Evolutionary conservation across 2,329 filamentous ascomycete species (phyloP).

Genomic region (Rhinocladiella mackenziei): DNA sequence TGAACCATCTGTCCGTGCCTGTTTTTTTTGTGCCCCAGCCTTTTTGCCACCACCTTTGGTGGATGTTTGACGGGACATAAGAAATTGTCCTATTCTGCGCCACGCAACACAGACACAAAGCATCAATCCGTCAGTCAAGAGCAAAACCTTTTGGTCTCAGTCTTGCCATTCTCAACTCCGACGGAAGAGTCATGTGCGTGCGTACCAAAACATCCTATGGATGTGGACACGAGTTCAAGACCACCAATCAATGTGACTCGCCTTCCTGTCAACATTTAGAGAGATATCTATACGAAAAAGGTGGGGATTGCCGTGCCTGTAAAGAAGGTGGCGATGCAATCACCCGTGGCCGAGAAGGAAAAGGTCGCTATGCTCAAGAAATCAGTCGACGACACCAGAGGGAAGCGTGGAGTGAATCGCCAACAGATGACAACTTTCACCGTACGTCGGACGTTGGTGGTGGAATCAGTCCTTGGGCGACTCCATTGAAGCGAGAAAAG

Average conservation of each 20-base stretch:
- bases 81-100: conserved; percentile 10
- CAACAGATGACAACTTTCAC: conserved; percentile 5
- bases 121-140: conserved; percentile 9
- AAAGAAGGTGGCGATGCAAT: conserved; percentile 23
- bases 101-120: conserved; percentile 15
- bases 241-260: conserved; percentile 20
- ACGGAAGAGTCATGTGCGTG: conserved; percentile 24
- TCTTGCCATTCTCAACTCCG: not conserved
- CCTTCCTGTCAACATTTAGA: conserved; percentile 21
- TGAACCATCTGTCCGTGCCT: conserved; percentile 10
- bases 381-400: conserved; percentile 11
- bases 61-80: conserved; percentile 12
- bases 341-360: conserved; percentile 28
- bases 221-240: conserved; percentile 28
- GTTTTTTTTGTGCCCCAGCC: conserved; percentile 9
- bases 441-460: conserved; percentile 9
- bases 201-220: conserved; percentile 29
- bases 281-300: conserved; percentile 22
- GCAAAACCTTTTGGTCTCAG: conserved; percentile 4
- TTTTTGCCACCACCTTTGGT: conserved; percentile 6
- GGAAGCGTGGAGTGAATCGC: conserved; percentile 5
- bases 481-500: conserved; percentile 23
- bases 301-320: conserved; percentile 26
- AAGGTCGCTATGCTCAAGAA: conserved; percentile 26
- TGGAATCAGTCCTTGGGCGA: conserved; percentile 22